Conservation (phyloP, 768 basidiomycete genomes). For the Suillus ampliporus region DNA sequence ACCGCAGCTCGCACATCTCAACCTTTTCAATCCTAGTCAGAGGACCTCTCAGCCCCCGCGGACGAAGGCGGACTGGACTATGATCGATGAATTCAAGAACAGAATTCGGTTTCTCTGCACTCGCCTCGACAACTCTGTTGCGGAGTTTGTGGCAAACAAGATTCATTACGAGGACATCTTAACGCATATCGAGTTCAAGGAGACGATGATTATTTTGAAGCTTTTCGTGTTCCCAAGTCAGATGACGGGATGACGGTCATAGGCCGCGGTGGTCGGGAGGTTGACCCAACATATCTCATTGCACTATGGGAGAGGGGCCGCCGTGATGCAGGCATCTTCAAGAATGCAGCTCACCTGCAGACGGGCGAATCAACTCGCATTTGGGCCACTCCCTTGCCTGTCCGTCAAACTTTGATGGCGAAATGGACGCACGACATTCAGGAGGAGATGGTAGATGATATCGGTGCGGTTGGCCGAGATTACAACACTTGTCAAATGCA, state of each 20-base stretch:
- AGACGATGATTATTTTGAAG: conserved; percentile 43
- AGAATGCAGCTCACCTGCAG: conserved; percentile 21
- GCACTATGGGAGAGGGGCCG: conserved; percentile 46
- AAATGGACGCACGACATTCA: conserved; percentile 41
- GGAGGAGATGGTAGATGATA: conserved; percentile 36
- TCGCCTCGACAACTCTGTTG: conserved; percentile 34
- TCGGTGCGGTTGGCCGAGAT: conserved; percentile 33
- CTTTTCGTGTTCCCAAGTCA: conserved; percentile 44
- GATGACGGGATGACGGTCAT: conserved; percentile 49
- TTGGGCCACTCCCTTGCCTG: conserved; percentile 40
- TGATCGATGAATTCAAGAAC: conserved; percentile 44
- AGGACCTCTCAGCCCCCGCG: conserved; percentile 21
- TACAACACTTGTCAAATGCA: conserved; percentile 44
- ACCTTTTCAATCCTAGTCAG: conserved; percentile 43
- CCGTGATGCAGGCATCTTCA: conserved; percentile 47
- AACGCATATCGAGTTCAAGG: conserved; percentile 54
- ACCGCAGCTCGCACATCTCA: conserved; percentile 45
- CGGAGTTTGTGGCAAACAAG: conserved; percentile 24
- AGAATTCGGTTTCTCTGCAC: background rate
- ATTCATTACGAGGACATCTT: conserved; percentile 38
- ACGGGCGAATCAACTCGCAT: conserved; percentile 23
- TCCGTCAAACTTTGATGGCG: conserved; percentile 27
- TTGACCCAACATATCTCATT: conserved; percentile 46
- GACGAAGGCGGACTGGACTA: conserved; percentile 38
- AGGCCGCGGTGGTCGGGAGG: conserved; percentile 41